Evolutionary conservation across 768 basidiomycete genomes (phyloP).

Genomic region (Tylopilus vinaceipallidus): DNA sequence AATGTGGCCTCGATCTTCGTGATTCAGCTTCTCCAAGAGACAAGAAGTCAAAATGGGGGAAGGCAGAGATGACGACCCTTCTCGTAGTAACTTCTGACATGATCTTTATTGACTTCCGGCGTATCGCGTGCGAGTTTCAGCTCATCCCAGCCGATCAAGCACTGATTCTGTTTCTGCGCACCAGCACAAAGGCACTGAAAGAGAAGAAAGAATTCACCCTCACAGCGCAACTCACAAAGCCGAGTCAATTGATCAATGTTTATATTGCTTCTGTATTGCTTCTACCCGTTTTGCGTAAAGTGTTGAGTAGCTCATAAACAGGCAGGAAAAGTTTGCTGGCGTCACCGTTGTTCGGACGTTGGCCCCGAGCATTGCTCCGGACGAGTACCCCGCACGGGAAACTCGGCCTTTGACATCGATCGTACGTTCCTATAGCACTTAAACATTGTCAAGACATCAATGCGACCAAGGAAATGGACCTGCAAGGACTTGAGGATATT

Average conservation of each 20-base stretch:
- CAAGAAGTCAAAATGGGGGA: slow-evolving; percentile 46
- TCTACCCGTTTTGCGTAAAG: slow-evolving; percentile 6
- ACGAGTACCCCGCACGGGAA: slow-evolving; percentile 62
- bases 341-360: slow-evolving; percentile 50
- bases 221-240: slow-evolving; percentile 59
- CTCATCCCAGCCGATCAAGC: not conserved
- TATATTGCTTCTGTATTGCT: slow-evolving; percentile 57
- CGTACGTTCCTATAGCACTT: slow-evolving; percentile 36
- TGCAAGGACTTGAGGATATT: slow-evolving; percentile 65
- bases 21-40: slow-evolving; percentile 34
- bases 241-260: slow-evolving; percentile 67
- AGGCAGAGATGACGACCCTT: slow-evolving; percentile 64
- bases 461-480: slow-evolving; percentile 53
- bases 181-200: slow-evolving; percentile 67
- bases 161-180: slow-evolving; percentile 6
- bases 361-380: slow-evolving; percentile 53
- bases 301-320: slow-evolving; percentile 9
- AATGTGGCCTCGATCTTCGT: slow-evolving; percentile 49
- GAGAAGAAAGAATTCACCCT: slow-evolving; percentile 61
- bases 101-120: slow-evolving; percentile 74
- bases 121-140: slow-evolving; percentile 57
- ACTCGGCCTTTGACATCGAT: slow-evolving; percentile 66
- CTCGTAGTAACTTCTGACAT: slow-evolving; percentile 74
- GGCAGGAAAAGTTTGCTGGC: slow-evolving; percentile 75
- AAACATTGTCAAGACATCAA: slow-evolving; percentile 3